Conservation (phyloP, 345 rosid species). For the Citrus hindsii region DNA sequence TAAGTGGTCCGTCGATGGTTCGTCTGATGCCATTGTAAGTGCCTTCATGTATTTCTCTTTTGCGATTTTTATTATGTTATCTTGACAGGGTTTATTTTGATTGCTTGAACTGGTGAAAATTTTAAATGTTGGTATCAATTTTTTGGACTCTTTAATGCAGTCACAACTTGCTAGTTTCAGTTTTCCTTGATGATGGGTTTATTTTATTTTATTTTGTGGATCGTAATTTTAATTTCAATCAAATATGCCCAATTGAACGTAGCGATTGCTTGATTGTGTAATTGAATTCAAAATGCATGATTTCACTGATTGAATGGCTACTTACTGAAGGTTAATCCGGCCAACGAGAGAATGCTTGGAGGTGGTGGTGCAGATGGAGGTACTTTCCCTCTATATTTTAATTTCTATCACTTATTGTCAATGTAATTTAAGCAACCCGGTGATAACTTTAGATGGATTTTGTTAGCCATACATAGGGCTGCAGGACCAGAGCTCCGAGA, state of each 20-base stretch:
- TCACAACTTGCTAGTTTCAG: neutral
- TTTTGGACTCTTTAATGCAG: neutral
- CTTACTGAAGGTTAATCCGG: conserved; percentile 64
- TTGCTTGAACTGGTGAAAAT: neutral
- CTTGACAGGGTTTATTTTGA: neutral
- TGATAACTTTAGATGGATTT: neutral
- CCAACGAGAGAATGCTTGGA: conserved; percentile 84
- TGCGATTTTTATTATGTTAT: no score
- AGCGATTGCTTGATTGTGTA: neutral
- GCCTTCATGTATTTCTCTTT: neutral
- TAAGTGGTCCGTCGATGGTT: conserved; percentile 65
- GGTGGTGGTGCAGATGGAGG: conserved; percentile 99
- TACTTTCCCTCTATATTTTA: conserved; percentile 4
- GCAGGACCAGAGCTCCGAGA: conserved; percentile 72
- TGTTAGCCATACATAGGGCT: conserved; percentile 70
- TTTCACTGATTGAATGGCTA: neutral
- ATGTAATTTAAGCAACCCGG: neutral
- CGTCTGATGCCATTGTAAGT: conserved; percentile 80
- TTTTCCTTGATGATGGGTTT: neutral
- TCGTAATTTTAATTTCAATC: neutral
- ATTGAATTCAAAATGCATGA: neutral
- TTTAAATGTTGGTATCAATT: neutral
- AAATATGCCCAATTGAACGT: neutral
- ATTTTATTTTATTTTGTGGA: neutral
- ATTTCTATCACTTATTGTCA: neutral